A percentile compares a stretch with the other conserved stretches of the same genome.
Conservation (phyloP, 352 stramenopile species). For the Achlya hypogyna region DNA sequence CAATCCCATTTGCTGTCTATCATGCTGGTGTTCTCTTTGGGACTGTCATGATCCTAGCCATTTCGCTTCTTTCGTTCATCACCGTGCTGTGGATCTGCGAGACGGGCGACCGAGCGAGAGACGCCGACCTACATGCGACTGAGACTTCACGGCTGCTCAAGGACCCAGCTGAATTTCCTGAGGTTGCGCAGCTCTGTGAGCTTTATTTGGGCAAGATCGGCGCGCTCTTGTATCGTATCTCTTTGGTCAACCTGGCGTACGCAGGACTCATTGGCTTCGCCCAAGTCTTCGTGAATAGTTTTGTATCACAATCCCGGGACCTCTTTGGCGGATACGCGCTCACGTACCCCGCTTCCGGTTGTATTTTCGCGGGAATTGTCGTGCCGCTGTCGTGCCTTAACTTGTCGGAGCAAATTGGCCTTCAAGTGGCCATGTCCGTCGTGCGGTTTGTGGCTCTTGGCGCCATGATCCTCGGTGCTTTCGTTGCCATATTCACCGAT, state of each 20-base stretch:
- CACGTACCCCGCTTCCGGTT: slow-evolving; percentile 56
- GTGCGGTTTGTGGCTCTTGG: slow-evolving; percentile 77
- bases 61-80: slow-evolving; percentile 75
- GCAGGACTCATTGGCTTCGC: slow-evolving; percentile 81
- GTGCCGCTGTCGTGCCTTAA: slow-evolving; percentile 80
- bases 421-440: slow-evolving; percentile 82
- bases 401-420: slow-evolving; percentile 80
- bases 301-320: slow-evolving; percentile 53
- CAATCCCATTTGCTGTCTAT: slow-evolving; percentile 83
- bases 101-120: slow-evolving; percentile 44
- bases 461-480: slow-evolving; percentile 81
- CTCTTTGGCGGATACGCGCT: slow-evolving; percentile 47
- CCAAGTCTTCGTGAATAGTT: slow-evolving; percentile 86
- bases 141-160: no score
- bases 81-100: slow-evolving; percentile 88
- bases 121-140: slow-evolving; percentile 22
- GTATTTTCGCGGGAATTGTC: no score
- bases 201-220: slow-evolving; percentile 48
- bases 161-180: slow-evolving; percentile 39
- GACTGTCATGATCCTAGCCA: slow-evolving; percentile 57
- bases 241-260: slow-evolving; percentile 83
- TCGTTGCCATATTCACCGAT: slow-evolving; percentile 64
- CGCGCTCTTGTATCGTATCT: slow-evolving; percentile 74
- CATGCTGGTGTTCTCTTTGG: slow-evolving; percentile 65
- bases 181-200: slow-evolving; percentile 71